Evolutionary conservation across 2,329 filamentous ascomycete genomes (phyloP), one percentile per base, ranked within the genome.

Genomic region (Xylariaceae sp.): DNA sequence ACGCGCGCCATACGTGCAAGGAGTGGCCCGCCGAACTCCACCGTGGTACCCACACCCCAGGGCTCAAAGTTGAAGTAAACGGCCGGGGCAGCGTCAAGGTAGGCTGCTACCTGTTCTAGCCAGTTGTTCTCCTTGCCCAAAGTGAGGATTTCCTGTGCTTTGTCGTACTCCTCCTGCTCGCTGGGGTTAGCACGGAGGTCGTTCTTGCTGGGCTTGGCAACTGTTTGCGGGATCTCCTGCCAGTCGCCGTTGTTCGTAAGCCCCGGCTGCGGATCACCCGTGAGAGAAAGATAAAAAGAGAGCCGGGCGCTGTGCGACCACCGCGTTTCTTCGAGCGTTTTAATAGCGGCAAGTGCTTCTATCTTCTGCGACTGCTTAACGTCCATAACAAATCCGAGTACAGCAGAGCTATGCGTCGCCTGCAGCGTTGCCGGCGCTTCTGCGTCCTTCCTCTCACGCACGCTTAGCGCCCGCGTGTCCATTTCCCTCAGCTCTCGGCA

Each of bases 371-470:
- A 26, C 3, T 29, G 16, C 44, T 55, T 33, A 3, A 34, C 11
- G 5, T 43, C 44, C 26, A 55, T 21, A 11, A 46, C 23, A 6
- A 48, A 23, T 19, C 11, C 14, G 16, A 24, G 12, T 7, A 36
- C 36, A 8, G 4, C 12, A 26, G 9, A 8, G 19, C 33, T 23
- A 12, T 52, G 49, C 12, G 17, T 29, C 36, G 47, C 36, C 11
- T 1, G n/a, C 2, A 52, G 37, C 2, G 29, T 8, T 7, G n/a
- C 5, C 9, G 44, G n/a, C 6, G 26, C 39, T 28, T 44, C 49
- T 12, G 29, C 9, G 16, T 54, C 51, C 31, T 14, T 41, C 43
- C 48, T 48, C 34, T 54, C 51, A 21, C 33, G 24, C 2, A 48
- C 24, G 3, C 26, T 28, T 6, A 54, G n/a, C 6, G 12, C n/a